These are phyloP conservation scores for Ganoderma meredithae DNA, from an alignment of 1,284 basidiomycete species.

Conservation along the genomic window DNA sequence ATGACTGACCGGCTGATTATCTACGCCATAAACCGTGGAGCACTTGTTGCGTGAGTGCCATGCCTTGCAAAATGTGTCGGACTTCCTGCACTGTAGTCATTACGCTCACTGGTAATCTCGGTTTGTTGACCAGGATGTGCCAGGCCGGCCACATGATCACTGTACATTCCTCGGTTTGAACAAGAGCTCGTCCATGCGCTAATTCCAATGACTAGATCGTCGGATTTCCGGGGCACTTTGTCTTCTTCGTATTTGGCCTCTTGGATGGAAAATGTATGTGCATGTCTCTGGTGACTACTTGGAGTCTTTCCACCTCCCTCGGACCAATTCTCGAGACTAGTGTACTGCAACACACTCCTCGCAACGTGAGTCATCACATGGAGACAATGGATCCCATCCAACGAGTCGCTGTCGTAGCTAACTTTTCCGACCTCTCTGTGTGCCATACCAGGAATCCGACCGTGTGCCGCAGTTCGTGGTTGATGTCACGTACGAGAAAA, in stretches of 20 bases:
- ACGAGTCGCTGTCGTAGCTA: too few relatives aligned
- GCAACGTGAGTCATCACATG: not conserved
- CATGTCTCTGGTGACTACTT: not conserved
- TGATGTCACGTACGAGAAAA: not conserved
- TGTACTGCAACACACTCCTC: not conserved
- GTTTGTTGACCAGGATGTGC: not conserved
- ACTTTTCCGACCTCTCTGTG: not conserved
- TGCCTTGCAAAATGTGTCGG: not conserved
- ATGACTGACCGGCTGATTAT: not conserved
- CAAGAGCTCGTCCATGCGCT: not conserved
- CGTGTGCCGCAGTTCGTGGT: not conserved
- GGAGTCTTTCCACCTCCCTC: too few relatives aligned
- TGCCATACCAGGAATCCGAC: not conserved
- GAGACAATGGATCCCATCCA: not conserved
- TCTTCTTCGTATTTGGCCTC: not conserved
- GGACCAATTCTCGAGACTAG: not conserved
- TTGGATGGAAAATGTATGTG: not conserved
- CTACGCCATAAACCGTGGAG: not conserved
- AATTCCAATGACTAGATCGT: not conserved
- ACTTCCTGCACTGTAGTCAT: not conserved
- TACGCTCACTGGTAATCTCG: not conserved
- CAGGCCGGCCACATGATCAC: conserved; percentile 1
- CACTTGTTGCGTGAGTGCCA: not conserved
- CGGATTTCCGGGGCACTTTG: not conserved
- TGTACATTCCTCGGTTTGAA: not conserved